phyloP scores from a whole-genome alignment of 257 asterid genomes.

The Euphrasia confusa region DNA sequence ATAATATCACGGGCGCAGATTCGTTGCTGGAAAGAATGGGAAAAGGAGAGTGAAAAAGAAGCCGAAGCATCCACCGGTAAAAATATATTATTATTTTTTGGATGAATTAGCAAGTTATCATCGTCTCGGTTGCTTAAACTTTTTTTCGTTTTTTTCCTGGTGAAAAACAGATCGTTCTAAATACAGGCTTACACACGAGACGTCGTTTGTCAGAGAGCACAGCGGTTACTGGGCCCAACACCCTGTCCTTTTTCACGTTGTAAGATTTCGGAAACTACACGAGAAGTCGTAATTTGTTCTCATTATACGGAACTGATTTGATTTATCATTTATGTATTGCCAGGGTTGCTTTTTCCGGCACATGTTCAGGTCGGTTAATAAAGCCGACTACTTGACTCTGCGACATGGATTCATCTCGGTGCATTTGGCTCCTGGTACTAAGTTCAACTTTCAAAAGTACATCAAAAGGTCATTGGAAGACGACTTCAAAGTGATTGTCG shows the following conservation, averaged over 20 bases:
- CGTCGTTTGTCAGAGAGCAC: conserved; percentile 70
- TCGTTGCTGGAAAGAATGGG: conserved; percentile 83
- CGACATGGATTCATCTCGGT: conserved; percentile 76
- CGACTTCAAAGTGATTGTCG: conserved; percentile 76
- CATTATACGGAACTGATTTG: neutral
- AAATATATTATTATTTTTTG: neutral
- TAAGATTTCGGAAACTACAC: conserved; percentile 30
- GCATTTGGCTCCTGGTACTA: conserved; percentile 77
- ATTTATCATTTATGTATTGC: neutral
- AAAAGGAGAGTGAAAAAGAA: conserved; percentile 33
- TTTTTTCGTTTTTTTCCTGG: neutral
- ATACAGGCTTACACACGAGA: conserved; percentile 74
- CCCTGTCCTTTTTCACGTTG: conserved; percentile 50
- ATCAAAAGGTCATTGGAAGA: conserved; percentile 76
- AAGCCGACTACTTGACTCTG: conserved; percentile 65
- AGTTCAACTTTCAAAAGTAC: conserved; percentile 76
- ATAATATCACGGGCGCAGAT: conserved; percentile 32
- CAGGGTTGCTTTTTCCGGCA: conserved; percentile 76
- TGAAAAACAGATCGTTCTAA: conserved; percentile 47
- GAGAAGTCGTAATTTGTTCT: neutral
- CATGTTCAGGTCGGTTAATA: conserved; percentile 62
- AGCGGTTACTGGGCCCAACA: conserved; percentile 40
- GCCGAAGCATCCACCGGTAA: conserved; percentile 42
- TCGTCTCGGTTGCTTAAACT: neutral
- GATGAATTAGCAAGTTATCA: neutral